Percentiles rank a stretch among this genome's conserved stretches.
phyloP scores from a whole-genome alignment of 1,284 basidiomycete species.

The Leucoagaricus sp. region DNA sequence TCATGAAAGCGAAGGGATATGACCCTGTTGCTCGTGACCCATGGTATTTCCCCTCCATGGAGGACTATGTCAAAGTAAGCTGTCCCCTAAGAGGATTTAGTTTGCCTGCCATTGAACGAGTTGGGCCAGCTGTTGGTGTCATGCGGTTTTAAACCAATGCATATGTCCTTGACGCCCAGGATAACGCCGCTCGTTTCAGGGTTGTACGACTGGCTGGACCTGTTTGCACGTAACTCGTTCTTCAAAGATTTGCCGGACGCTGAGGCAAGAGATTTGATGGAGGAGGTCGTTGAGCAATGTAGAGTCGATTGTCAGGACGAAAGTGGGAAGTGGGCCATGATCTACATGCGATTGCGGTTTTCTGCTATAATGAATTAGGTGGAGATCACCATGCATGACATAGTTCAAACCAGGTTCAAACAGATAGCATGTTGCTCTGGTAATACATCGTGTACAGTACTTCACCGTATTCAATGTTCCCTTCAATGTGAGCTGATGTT shows the following conservation, averaged over 20 bases:
- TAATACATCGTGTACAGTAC: too few relatives aligned
- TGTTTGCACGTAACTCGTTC: conserved; percentile 64
- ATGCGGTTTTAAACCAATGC: conserved; percentile 54
- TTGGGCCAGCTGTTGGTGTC: conserved; percentile 59
- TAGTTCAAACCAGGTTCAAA: too few relatives aligned
- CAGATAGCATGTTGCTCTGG: too few relatives aligned
- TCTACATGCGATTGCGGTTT: conserved; percentile 75
- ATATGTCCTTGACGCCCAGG: conserved; percentile 66
- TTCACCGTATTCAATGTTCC: too few relatives aligned
- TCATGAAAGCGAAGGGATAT: conserved; percentile 53
- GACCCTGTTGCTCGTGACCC: conserved; percentile 68
- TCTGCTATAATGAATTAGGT: conserved; percentile 33
- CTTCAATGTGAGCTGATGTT: too few relatives aligned
- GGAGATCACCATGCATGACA: too few relatives aligned
- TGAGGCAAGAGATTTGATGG: conserved; percentile 60
- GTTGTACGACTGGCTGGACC: conserved; percentile 68
- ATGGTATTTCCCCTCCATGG: conserved; percentile 80
- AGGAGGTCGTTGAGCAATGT: conserved; percentile 64
- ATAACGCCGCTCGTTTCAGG: conserved; percentile 65
- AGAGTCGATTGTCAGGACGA: conserved; percentile 59
- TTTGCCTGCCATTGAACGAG: too few relatives aligned
- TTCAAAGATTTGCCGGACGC: conserved; percentile 50
- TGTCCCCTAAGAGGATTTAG: too few relatives aligned
- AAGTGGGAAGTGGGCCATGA: conserved; percentile 64
- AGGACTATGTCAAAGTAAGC: conserved; percentile 65